phyloP scores from a whole-genome alignment of 805 yeast species.

The Nakazawaea peltata region DNA sequence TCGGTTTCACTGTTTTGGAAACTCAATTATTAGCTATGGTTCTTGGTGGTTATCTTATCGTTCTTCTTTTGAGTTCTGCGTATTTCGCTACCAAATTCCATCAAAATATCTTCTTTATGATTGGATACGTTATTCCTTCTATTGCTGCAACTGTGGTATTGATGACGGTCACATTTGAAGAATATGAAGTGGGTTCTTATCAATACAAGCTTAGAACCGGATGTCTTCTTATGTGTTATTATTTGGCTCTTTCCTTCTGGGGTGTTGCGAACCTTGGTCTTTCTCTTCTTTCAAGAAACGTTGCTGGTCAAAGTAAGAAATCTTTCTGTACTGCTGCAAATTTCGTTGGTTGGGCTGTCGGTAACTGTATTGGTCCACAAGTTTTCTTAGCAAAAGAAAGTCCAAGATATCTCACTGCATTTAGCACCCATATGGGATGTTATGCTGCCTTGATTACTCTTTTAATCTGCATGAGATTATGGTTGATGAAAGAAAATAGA shows the following conservation, averaged over 20 bases:
- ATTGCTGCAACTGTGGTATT: slow-evolving; percentile 23
- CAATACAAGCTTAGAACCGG: slow-evolving; percentile 16
- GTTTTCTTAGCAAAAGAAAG: slow-evolving; percentile 37
- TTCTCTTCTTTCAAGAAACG: slow-evolving; percentile 20
- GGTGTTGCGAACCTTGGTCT: slow-evolving; percentile 17
- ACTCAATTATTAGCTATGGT: slow-evolving; percentile 26
- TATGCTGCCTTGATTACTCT: slow-evolving; percentile 14
- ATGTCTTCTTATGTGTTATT: slow-evolving; percentile 21
- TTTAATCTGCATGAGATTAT: slow-evolving; percentile 19
- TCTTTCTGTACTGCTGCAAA: slow-evolving; percentile 35
- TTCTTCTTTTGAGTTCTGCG: slow-evolving; percentile 18
- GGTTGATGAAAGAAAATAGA: slow-evolving; percentile 18
- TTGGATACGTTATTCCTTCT: slow-evolving; percentile 21
- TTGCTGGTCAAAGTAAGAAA: slow-evolving; percentile 45
- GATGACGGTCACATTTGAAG: slow-evolving; percentile 16
- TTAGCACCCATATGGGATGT: slow-evolving; percentile 11
- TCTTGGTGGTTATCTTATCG: slow-evolving; percentile 22
- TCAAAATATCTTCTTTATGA: slow-evolving; percentile 16
- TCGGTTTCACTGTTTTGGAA: slow-evolving; percentile 22
- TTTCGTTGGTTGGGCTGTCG: slow-evolving; percentile 35
- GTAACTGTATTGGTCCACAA: slow-evolving; percentile 50
- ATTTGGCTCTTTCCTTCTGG: slow-evolving; percentile 20
- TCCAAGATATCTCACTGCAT: slow-evolving; percentile 18
- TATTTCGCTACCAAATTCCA: slow-evolving; percentile 15
- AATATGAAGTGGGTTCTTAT: slow-evolving; percentile 13